A percentile compares a stretch with the other conserved stretches of the same genome.
phyloP scores from a whole-genome alignment of 163 green algal species.

The Smithsoniella earleae region DNA sequence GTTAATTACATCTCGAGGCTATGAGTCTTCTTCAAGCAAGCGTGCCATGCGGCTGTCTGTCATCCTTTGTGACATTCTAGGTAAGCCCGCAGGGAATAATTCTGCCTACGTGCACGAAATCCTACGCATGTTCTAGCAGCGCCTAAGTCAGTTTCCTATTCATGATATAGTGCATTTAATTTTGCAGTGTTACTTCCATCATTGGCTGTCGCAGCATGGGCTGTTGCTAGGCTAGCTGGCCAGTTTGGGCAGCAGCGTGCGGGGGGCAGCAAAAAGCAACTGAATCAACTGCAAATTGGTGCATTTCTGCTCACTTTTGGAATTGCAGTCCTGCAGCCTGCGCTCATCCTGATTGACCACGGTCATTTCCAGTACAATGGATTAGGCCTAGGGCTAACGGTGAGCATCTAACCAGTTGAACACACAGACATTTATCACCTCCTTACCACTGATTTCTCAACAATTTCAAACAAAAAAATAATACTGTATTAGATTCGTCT shows the following conservation, averaged over 20 bases:
- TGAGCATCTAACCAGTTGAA: not conserved
- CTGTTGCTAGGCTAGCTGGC: conserved; percentile 29
- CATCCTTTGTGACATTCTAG: conserved; percentile 63
- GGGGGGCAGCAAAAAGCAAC: conserved; percentile 37
- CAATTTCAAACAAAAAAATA: too few relatives aligned
- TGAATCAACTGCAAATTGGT: not conserved
- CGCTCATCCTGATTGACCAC: conserved; percentile 88
- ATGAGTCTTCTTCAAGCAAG: conserved; percentile 72
- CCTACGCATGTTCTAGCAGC: too few relatives aligned
- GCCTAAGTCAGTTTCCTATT: too few relatives aligned
- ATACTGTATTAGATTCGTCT: not conserved
- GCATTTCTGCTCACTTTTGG: conserved; percentile 31
- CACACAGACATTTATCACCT: not conserved
- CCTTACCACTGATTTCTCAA: not conserved
- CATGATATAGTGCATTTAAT: too few relatives aligned
- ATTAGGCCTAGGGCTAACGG: conserved; percentile 79
- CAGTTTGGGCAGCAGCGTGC: conserved; percentile 27
- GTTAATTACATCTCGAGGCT: conserved; percentile 60
- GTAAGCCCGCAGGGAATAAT: conserved; percentile 45
- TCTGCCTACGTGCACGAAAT: too few relatives aligned
- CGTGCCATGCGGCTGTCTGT: conserved; percentile 75
- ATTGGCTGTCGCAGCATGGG: conserved; percentile 17
- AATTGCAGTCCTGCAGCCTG: conserved; percentile 65
- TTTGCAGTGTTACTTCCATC: conserved; percentile 42
- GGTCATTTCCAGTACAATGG: conserved; percentile 99